phyloP scores from a whole-genome alignment of 164 flowering plant species.

The Nelumbo lutea region DNA sequence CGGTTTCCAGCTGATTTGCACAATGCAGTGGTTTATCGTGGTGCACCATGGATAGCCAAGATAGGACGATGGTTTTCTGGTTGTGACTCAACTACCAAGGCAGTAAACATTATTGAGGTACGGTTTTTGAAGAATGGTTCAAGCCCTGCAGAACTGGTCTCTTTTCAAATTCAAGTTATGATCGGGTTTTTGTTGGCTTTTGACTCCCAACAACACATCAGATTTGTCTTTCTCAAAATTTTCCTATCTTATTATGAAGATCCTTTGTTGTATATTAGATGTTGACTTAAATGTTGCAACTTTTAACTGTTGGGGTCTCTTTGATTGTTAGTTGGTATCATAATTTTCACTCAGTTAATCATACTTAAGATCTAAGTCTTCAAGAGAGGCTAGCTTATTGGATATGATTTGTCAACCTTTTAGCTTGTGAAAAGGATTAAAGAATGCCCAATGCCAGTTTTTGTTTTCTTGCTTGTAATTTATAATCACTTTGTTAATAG shows the following conservation, averaged over 20 bases:
- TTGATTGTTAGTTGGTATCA: too few species aligned
- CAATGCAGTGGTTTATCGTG: constrained; percentile 65
- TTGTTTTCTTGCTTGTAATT: background rate
- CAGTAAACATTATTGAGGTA: constrained; percentile 66
- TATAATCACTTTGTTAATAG: constrained; percentile 30
- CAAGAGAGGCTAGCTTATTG: background rate
- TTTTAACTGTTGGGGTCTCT: too few species aligned
- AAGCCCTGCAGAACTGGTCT: background rate
- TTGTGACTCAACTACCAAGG: constrained; percentile 48
- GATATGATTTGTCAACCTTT: background rate
- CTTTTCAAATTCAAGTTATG: background rate
- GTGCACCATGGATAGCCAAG: constrained; percentile 85
- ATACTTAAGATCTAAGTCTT: too few species aligned
- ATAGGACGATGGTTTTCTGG: constrained; percentile 88
- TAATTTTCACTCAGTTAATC: too few species aligned
- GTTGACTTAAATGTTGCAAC: too few species aligned
- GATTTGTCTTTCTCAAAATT: background rate
- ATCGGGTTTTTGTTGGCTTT: background rate
- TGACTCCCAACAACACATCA: background rate
- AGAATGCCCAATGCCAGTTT: background rate
- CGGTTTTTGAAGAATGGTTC: background rate
- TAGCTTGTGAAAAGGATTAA: background rate
- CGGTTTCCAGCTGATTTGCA: constrained; percentile 54
- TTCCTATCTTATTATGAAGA: background rate
- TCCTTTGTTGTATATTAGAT: too few species aligned